A percentile compares a stretch with the other conserved stretches of the same genome.
phyloP scores from a whole-genome alignment of 805 yeast species.

The Kazachstania psychrophila region DNA sequence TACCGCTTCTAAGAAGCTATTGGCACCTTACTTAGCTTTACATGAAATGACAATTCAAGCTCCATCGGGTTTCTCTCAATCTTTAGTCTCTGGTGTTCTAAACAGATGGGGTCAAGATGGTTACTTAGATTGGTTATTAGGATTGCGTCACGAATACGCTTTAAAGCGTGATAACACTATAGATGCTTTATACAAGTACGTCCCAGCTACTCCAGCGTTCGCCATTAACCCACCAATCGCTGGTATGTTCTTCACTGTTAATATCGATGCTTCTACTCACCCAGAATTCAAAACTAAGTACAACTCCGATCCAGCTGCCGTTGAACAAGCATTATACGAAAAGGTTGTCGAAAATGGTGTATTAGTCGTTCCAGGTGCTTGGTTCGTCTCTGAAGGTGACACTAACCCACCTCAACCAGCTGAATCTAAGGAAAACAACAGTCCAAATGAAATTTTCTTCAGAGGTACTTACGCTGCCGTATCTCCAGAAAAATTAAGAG shows the following conservation, averaged over 20 bases:
- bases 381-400: conserved; percentile 57
- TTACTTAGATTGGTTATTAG: conserved; percentile 81
- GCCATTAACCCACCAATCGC: conserved; percentile 57
- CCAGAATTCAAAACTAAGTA: conserved; percentile 58
- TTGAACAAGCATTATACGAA: conserved; percentile 57
- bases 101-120: conserved; percentile 87
- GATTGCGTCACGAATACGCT: conserved; percentile 75
- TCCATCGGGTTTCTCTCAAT: conserved; percentile 72
- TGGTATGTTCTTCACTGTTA: conserved; percentile 78
- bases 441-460: conserved; percentile 49
- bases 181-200: conserved; percentile 55
- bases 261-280: conserved; percentile 68
- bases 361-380: conserved; percentile 73
- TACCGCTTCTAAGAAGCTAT: conserved; percentile 54
- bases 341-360: conserved; percentile 50
- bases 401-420: conserved; percentile 50
- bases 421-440: conserved; percentile 34
- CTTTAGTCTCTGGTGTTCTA: conserved; percentile 60
- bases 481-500: conserved; percentile 50
- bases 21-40: conserved; percentile 59
- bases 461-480: conserved; percentile 89
- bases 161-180: conserved; percentile 80
- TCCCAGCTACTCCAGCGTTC: conserved; percentile 30
- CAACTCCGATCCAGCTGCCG: conserved; percentile 49
- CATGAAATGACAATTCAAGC: conserved; percentile 78